Evolutionary conservation across 2,329 filamentous ascomycete genomes (phyloP).

Genomic region (Mariannaea sp.): DNA sequence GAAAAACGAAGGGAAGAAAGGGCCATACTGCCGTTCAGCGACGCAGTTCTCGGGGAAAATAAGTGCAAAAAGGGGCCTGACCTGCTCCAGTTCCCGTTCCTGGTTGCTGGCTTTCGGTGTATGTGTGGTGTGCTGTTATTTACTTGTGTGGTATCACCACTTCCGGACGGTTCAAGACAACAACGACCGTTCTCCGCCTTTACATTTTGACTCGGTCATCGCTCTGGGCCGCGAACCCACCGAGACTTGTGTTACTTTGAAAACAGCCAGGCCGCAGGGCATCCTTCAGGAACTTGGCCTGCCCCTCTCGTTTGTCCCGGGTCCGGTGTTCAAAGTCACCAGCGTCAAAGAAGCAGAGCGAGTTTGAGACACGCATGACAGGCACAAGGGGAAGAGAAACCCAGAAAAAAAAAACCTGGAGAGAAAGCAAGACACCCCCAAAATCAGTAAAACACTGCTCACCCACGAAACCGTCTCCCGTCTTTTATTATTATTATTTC

Average conservation of each 20-base stretch:
- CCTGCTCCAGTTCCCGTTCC: constrained; percentile 5
- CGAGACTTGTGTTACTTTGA: constrained; percentile 11
- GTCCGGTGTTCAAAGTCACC: constrained; percentile 5
- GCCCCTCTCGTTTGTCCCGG: constrained; percentile 18
- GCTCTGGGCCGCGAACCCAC: constrained; percentile 11
- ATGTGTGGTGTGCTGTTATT: no score
- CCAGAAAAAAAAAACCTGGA: neutral
- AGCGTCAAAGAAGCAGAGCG: neutral
- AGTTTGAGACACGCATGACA: neutral
- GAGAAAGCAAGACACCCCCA: neutral
- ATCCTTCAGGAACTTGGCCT: neutral
- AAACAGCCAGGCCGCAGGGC: constrained; percentile 4
- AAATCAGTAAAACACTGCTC: neutral
- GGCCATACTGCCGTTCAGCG: no score
- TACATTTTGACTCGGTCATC: constrained; percentile 1
- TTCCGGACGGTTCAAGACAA: constrained; percentile 10
- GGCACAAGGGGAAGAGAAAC: neutral
- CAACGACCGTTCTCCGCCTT: constrained; percentile 9
- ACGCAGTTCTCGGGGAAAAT: neutral
- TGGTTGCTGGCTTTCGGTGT: no score
- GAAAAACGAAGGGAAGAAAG: neutral
- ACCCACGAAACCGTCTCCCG: neutral
- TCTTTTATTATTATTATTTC: neutral
- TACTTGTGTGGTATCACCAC: neutral
- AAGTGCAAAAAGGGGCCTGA: neutral